Base-by-base conservation (phyloP, 345 rosid species). In the Syzygium grande region DNA sequence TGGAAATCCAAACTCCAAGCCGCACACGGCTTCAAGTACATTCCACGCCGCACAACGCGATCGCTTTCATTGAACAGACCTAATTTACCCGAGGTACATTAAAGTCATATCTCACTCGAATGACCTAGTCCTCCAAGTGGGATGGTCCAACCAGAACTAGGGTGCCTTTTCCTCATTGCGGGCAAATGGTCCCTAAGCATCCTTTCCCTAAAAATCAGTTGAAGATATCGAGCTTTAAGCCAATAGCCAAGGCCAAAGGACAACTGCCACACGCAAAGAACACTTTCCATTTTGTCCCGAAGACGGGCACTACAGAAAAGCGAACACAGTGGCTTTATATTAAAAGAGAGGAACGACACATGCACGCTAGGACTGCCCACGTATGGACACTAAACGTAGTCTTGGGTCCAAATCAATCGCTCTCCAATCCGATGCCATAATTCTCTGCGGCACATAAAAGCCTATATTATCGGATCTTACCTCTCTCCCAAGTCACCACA, bases 401-500 rank as follows among this genome's bases (percentile, higher is more conserved):
- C 21, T 34, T 34, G 27, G 43, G 83, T 73, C 49, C 49, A 19
- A 73, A 73, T 73, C 83, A 73, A 21, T 73, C 83, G 83, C 49
- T 38, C 27, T 73, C 83, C 49, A 19, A 19, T 49, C 49, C 49
- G 65, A 58, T 9, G 58, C 49, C 85, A 46, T 25, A 19, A 52
- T 85, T 85, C 43, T 30, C 61, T 54, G 34, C 63, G 61, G 65
- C 63, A 54, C 29, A 29, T 13, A 34, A 85, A 85, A 85, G 86
- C 86, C 86, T 85, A 85, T 54, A 34, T 85, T 85, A 4, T 8
- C 86, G 86, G 86, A 85, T 85, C 86, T 85, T 21, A 54, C 86
- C 16, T 30, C 86, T 43, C 49, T 43, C n/a, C n/a, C 83, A 19
- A 73, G 83, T 41, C 49, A 19, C 49, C 4, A 17, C 79, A 68